phyloP scores from a whole-genome alignment of 768 basidiomycete genomes.

The Lactarius vividus region DNA sequence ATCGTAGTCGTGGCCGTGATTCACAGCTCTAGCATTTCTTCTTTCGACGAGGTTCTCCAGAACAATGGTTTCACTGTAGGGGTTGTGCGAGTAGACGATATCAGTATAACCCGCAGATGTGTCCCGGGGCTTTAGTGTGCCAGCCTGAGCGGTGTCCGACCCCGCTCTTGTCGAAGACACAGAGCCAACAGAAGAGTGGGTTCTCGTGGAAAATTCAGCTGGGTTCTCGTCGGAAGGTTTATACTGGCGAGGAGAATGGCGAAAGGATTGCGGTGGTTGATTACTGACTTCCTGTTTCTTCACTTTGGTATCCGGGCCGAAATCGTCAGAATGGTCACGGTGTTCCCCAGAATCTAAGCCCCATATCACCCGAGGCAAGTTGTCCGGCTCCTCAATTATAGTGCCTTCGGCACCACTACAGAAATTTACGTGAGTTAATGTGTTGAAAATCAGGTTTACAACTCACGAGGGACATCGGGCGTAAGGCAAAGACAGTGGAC shows the following conservation, averaged over 20 bases:
- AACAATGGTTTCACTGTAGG: constrained; percentile 24
- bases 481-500: constrained; percentile 79
- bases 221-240: constrained; percentile 5
- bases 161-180: constrained; percentile 11
- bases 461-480: constrained; percentile 84
- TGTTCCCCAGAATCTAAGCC: constrained; percentile 54
- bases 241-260: constrained; percentile 11
- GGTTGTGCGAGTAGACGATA: constrained; percentile 12
- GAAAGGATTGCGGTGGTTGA: neutral
- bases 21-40: neutral
- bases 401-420: constrained; percentile 81
- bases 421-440: constrained; percentile 16
- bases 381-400: constrained; percentile 68
- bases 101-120: neutral
- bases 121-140: neutral
- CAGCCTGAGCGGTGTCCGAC: neutral
- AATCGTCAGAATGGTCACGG: neutral
- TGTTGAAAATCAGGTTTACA: neutral
- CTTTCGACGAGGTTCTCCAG: constrained; percentile 26
- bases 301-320: constrained; percentile 6
- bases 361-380: constrained; percentile 76
- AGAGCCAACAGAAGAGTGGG: neutral
- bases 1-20: constrained; percentile 12
- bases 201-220: neutral
- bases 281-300: constrained; percentile 8